Base-by-base conservation (phyloP, 208 protist species). In the Herpetomonas muscarum region DNA sequence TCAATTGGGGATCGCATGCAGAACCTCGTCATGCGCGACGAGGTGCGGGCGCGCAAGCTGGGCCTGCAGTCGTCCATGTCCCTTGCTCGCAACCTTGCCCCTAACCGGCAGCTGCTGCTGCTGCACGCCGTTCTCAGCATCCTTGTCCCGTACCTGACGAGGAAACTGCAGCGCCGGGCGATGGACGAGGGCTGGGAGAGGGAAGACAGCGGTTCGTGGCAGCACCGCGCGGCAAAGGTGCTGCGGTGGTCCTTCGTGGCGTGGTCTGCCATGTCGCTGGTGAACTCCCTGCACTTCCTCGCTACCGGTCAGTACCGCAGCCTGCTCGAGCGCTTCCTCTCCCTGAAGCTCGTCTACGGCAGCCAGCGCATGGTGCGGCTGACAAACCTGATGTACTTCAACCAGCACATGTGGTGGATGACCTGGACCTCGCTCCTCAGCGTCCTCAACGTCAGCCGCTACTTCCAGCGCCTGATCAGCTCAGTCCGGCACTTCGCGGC, bases 241-340 rank as follows among this genome's bases (percentile, higher is more conserved):
- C 46, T 93, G 29, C 79, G 73, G 28, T 76, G 79, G 51, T 39
- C 67, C 4, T 61, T 67, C 21, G 64, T 80, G 17, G 47, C 55
- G 28, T 90, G 84, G 83, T 76, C 67, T 3, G 52, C 75, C 12
- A 69, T 94, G 30, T 86, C 79, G 4, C 53, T 94, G 13, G 58
- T 81, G 4, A 92, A 97, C 73, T 89, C 79, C 7, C 68, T 95
- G 9, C 74, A 90, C 63, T 97, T 97, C 57, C 58, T 97, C 0
- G 74, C 83, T 25, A 87, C 90, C 6, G 91, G 87, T 13, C 73
- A 79, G 64, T 97, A 95, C 55, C 86, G 91, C 47, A 91, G 68
- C 29, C 64, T 93, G 44, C 37, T 85, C 7, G 91, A 97, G 67
- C 81, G 89, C 1, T 32, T 94, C 5, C 65, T 95, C 37, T 87